A percentile compares a stretch with the other conserved stretches of the same genome.
phyloP scores from a whole-genome alignment of 1,139 yeast species.

The Pichia kudriavzevii region DNA sequence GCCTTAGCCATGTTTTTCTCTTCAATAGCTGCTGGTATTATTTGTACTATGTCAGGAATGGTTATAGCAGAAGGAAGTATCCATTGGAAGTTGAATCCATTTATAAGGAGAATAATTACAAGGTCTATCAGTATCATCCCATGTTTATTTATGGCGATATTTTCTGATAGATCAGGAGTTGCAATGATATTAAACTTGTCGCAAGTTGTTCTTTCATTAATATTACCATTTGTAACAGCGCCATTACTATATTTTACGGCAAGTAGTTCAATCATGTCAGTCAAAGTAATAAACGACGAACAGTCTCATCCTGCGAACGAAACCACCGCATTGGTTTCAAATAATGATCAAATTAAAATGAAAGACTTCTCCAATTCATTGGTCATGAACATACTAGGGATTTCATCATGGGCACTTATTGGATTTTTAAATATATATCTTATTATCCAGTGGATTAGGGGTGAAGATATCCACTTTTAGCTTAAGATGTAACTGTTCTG shows the following conservation, averaged over 20 bases:
- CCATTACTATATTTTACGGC: constrained; percentile 84
- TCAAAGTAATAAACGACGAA: constrained; percentile 28
- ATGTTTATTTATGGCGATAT: constrained; percentile 53
- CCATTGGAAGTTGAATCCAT: constrained; percentile 63
- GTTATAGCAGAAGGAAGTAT: constrained; percentile 75
- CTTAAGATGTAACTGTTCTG: too few species aligned
- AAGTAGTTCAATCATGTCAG: constrained; percentile 54
- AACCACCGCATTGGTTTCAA: constrained; percentile 8
- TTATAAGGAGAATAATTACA: constrained; percentile 64
- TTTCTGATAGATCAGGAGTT: constrained; percentile 64
- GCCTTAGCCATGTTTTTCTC: constrained; percentile 69
- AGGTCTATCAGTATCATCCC: constrained; percentile 68
- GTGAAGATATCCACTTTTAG: constrained; percentile 57
- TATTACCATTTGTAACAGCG: constrained; percentile 76
- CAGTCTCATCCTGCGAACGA: constrained; percentile 2
- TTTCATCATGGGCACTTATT: constrained; percentile 64
- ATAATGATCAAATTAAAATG: constrained; percentile 9
- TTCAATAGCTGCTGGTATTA: constrained; percentile 77
- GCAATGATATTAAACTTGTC: constrained; percentile 64
- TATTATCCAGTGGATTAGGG: constrained; percentile 58
- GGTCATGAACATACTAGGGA: constrained; percentile 45
- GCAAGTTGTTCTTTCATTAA: constrained; percentile 63
- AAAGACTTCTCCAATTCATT: constrained; percentile 64
- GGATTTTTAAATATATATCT: constrained; percentile 68
- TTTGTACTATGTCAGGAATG: constrained; percentile 77